Base-by-base conservation (phyloP, 768 basidiomycete species). In the Mycena olivaceomarginata region DNA sequence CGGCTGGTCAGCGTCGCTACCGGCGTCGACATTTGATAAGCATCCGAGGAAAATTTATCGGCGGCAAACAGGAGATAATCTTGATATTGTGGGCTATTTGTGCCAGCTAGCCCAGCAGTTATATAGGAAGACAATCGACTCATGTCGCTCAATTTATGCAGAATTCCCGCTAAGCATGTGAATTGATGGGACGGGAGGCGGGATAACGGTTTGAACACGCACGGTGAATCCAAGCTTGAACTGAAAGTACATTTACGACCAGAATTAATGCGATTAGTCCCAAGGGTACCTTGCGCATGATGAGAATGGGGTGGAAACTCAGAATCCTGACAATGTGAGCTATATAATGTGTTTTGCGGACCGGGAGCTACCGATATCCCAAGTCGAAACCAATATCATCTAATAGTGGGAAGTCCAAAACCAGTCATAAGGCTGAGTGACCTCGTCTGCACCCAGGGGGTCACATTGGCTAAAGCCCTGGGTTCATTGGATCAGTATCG, bases 1-100 rank as follows among this genome's bases (percentile, higher is more conserved):
- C 67, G 67, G 48, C 48, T 68, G 51, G 51, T 68, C 48, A 68
- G 48, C 67, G 39, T 68, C 67, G 48, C 67, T 68, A 68, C 67
- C 53, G 67, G 67, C 37, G 67, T 68, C 53, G 67, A 68, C 67
- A 68, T 68, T 56, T 68, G 67, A 68, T 68, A 68, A 31, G 67
- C 51, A 68, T 68, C 67, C 67, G 67, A 68, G 31, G 67, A 68
- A 68, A 48, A 68, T 68, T 68, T 68, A 68, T 68, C 67, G 67
- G 67, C 67, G 67, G 67, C 67, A 68, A 68, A 68, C n/a, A 68
- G 67, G 51, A 68, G 67, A 51, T 68, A 68, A 68, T 68, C 67
- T 53, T 56, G 67, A 68, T 68, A 68, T 56, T 68, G 67, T 67
- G 66, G 66, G 66, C 66, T 67, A 67, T 67, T 53, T 48, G 66